A percentile compares a stretch with the other conserved stretches of the same genome.
Evolutionary conservation across 805 yeast species (phyloP).

Genomic region (Cyberlindnera amylophila): DNA sequence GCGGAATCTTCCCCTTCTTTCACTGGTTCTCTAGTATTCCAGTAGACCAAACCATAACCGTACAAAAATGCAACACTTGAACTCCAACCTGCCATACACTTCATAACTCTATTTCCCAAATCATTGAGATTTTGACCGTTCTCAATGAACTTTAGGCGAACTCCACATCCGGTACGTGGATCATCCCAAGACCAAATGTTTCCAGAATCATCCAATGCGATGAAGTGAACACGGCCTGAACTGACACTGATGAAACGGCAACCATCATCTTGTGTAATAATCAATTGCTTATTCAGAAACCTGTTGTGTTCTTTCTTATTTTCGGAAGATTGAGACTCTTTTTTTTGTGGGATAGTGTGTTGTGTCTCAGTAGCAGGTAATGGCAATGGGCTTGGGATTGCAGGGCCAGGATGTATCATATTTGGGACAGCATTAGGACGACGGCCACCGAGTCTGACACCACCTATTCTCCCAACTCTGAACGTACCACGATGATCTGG

Average conservation of each 20-base stretch:
- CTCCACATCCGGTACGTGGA: slow-evolving; percentile 37
- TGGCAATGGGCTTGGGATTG: neutral
- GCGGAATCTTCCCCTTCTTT: slow-evolving; percentile 29
- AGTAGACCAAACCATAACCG: slow-evolving; percentile 52
- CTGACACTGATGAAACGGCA: slow-evolving; percentile 44
- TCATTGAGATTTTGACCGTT: slow-evolving; percentile 26
- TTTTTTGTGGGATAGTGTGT: neutral
- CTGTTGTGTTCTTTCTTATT: slow-evolving; percentile 5
- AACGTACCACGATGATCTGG: slow-evolving; percentile 1
- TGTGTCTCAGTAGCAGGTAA: neutral
- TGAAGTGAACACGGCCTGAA: slow-evolving; percentile 62
- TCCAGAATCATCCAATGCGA: slow-evolving; percentile 51
- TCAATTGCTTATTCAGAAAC: slow-evolving; percentile 15
- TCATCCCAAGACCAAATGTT: slow-evolving; percentile 62
- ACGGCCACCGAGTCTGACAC: slow-evolving; percentile 2
- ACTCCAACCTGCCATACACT: slow-evolving; percentile 67
- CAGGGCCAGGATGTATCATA: neutral
- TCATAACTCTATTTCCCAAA: slow-evolving; percentile 33
- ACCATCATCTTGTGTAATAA: slow-evolving; percentile 18
- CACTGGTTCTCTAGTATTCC: slow-evolving; percentile 41
- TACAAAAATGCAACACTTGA: slow-evolving; percentile 46
- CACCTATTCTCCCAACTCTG: slow-evolving; percentile 7
- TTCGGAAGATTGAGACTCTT: neutral
- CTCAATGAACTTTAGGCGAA: slow-evolving; percentile 37
- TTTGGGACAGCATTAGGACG: neutral